A percentile compares a stretch with the other conserved stretches of the same genome.
These are phyloP conservation scores for Lactarius sp. DNA, from an alignment of 768 basidiomycete species.

Conservation along the genomic window DNA sequence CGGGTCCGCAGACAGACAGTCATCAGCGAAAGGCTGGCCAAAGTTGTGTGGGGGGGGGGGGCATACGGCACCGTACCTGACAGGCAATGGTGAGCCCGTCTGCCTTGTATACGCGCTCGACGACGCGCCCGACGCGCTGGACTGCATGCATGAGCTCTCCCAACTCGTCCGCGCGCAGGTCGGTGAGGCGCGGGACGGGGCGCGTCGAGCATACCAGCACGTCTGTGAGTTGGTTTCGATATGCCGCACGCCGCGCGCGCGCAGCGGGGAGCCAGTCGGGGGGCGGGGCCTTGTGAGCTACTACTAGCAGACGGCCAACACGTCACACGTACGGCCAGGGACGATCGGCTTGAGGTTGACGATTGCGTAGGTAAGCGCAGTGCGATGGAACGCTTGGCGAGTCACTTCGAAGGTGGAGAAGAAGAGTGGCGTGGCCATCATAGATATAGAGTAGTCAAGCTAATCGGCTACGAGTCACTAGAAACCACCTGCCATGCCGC, in stretches of 20 bases:
- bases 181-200: constrained; percentile 45
- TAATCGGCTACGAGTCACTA: too few species aligned
- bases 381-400: constrained; percentile 67
- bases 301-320: background rate
- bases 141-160: constrained; percentile 76
- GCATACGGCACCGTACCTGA: constrained; percentile 50
- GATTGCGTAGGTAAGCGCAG: constrained; percentile 70
- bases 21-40: constrained; percentile 9
- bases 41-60: background rate
- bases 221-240: constrained; percentile 33
- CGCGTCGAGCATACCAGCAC: constrained; percentile 51
- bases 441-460: background rate
- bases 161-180: constrained; percentile 55
- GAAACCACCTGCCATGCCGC: too few species aligned
- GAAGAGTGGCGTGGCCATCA: constrained; percentile 35
- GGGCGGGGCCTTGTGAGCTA: constrained; percentile 33
- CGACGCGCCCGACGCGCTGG: constrained; percentile 68
- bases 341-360: constrained; percentile 95
- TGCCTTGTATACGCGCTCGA: constrained; percentile 79
- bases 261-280: too few species aligned
- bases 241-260: background rate
- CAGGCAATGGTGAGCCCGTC: constrained; percentile 85
- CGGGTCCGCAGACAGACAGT: too few species aligned
- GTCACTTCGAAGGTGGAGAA: constrained; percentile 82
- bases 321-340: constrained; percentile 75